Percentiles rank a stretch among this genome's conserved stretches.
These are phyloP conservation scores for Ceratobasidium sp. DNA, from an alignment of 1,284 basidiomycete genomes.

Conservation along the genomic window DNA sequence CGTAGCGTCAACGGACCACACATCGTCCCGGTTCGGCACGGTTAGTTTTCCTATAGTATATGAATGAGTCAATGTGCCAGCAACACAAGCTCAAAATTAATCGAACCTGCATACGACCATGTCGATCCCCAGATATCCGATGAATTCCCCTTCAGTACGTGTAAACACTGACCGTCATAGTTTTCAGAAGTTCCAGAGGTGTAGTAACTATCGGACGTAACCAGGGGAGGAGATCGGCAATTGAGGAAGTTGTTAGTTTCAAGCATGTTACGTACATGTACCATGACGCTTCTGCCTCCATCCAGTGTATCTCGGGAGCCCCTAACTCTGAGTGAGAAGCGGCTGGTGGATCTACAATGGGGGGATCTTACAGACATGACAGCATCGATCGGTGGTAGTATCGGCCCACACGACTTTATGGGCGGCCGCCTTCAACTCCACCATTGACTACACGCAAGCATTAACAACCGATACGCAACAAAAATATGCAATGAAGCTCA, in stretches of 20 bases:
- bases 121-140: conserved; percentile 56
- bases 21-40: conserved; percentile 55
- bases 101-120: conserved; percentile 32
- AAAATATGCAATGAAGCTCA: no score
- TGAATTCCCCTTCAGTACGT: conserved; percentile 57
- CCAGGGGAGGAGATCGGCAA: not conserved
- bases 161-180: conserved; percentile 56
- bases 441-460: conserved; percentile 52
- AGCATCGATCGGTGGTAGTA: conserved; percentile 56
- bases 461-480: no score
- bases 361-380: conserved; percentile 55
- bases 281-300: conserved; percentile 40
- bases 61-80: not conserved
- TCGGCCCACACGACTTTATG: conserved; percentile 57
- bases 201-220: conserved; percentile 53
- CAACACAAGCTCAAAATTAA: not conserved
- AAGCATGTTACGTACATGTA: conserved; percentile 34
- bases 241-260: not conserved
- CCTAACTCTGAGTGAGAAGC: conserved; percentile 22
- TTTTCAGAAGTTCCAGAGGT: conserved; percentile 55
- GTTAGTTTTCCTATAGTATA: conserved; percentile 46
- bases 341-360: not conserved
- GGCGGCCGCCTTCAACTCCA: conserved; percentile 56
- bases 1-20: conserved; percentile 58
- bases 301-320: conserved; percentile 46